Evolutionary conservation across 2,329 filamentous ascomycete genomes (phyloP).

Genomic region (Akanthomyces muscarius): DNA sequence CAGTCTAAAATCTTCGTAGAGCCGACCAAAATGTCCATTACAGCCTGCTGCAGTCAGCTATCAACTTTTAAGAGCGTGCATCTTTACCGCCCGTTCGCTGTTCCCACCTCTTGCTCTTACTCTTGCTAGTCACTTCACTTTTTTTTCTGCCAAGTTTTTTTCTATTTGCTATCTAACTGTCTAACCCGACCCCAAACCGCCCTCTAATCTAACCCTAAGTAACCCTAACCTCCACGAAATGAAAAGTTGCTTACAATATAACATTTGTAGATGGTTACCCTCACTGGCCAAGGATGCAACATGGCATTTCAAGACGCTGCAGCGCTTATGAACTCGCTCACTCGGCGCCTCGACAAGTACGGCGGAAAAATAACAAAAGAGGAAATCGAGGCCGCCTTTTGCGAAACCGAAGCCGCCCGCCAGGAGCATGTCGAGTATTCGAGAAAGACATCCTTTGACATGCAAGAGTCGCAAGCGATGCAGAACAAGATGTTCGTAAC

Average conservation of each 20-base stretch:
- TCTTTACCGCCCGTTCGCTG: too few species aligned
- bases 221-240: too few species aligned
- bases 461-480: slow-evolving; percentile 7
- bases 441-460: not conserved
- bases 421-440: slow-evolving; percentile 3
- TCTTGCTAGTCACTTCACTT: too few species aligned
- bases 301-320: slow-evolving; percentile 22
- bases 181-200: too few species aligned
- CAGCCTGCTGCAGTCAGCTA: too few species aligned
- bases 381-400: not conserved
- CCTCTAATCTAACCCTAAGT: too few species aligned
- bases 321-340: slow-evolving; percentile 19
- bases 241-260: not conserved
- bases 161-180: too few species aligned
- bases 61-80: too few species aligned
- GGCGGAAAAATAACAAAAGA: not conserved
- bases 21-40: too few species aligned
- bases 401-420: not conserved
- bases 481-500: not conserved
- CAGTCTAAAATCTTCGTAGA: too few species aligned
- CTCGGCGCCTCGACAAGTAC: not conserved
- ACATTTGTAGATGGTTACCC: slow-evolving; percentile 20
- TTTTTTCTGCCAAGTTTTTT: too few species aligned
- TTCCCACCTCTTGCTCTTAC: too few species aligned
- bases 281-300: slow-evolving; percentile 23